phyloP scores from a whole-genome alignment of 371 early-diverging fungal species.

The Dipsacomyces acuminosporus region DNA sequence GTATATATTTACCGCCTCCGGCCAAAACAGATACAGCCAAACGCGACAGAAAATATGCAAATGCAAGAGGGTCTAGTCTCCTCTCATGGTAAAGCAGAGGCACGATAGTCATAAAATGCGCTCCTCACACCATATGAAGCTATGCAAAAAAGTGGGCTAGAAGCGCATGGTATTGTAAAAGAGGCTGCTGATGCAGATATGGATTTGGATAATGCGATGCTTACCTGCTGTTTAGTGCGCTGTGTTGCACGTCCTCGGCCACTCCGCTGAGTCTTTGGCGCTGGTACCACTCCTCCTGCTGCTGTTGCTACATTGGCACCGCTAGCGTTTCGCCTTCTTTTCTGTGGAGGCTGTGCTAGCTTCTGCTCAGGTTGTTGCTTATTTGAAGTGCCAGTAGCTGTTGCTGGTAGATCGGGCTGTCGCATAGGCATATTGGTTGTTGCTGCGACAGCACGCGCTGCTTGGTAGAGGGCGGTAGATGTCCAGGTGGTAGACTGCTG shows the following conservation, averaged over 20 bases:
- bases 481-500: slow-evolving; percentile 28
- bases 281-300: slow-evolving; percentile 1
- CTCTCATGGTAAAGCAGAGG: no score
- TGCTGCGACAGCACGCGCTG: slow-evolving; percentile 39
- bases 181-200: no score
- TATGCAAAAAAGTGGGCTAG: no score
- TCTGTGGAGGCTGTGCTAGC: slow-evolving; percentile 8
- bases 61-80: no score
- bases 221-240: slow-evolving; percentile 41
- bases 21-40: no score
- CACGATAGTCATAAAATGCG: no score
- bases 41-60: no score
- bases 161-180: no score
- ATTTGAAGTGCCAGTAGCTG: slow-evolving; percentile 13
- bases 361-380: slow-evolving; percentile 14
- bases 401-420: slow-evolving; percentile 1
- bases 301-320: no score
- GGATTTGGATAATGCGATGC: no score
- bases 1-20: no score
- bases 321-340: slow-evolving; percentile 29
- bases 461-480: slow-evolving; percentile 35
- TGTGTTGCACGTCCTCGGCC: slow-evolving; percentile 34
- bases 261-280: slow-evolving; percentile 11
- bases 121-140: no score
- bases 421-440: not conserved